These are phyloP conservation scores for Yueomyces sinensis DNA, from an alignment of 805 yeast genomes.

Conservation along the genomic window DNA sequence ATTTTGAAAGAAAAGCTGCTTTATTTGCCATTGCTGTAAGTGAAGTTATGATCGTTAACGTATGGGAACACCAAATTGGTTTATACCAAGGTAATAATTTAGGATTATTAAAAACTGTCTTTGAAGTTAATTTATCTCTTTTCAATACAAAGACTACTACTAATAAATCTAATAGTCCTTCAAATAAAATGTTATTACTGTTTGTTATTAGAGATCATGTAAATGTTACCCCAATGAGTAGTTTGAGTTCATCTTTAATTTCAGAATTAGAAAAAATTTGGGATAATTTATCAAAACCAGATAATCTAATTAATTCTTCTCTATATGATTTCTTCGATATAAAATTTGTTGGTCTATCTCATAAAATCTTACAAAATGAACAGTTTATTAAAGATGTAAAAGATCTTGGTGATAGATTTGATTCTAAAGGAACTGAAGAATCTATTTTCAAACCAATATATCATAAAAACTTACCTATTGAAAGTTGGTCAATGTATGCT, in stretches of 20 bases:
- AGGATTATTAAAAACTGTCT: constrained; percentile 89
- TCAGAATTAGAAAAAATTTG: constrained; percentile 69
- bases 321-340: constrained; percentile 76
- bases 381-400: constrained; percentile 50
- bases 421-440: constrained; percentile 7
- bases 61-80: constrained; percentile 97
- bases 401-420: constrained; percentile 49
- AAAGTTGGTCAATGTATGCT: constrained; percentile 92
- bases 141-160: constrained; percentile 38
- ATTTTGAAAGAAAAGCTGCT: constrained; percentile 93
- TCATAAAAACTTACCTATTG: constrained; percentile 80
- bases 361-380: constrained; percentile 70
- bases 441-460: constrained; percentile 51
- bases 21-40: constrained; percentile 86
- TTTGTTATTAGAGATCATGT: constrained; percentile 90
- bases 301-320: constrained; percentile 33
- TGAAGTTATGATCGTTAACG: constrained; percentile 79
- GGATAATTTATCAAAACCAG: constrained; percentile 65
- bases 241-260: constrained; percentile 53
- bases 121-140: constrained; percentile 82
- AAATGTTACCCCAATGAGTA: constrained; percentile 71
- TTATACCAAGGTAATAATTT: constrained; percentile 95
- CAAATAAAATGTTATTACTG: constrained; percentile 53
- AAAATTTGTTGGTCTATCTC: constrained; percentile 69
- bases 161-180: constrained; percentile 19